Evolutionary conservation across 2,329 filamentous ascomycete species (phyloP).

Genomic region (Fusarium sp.): DNA sequence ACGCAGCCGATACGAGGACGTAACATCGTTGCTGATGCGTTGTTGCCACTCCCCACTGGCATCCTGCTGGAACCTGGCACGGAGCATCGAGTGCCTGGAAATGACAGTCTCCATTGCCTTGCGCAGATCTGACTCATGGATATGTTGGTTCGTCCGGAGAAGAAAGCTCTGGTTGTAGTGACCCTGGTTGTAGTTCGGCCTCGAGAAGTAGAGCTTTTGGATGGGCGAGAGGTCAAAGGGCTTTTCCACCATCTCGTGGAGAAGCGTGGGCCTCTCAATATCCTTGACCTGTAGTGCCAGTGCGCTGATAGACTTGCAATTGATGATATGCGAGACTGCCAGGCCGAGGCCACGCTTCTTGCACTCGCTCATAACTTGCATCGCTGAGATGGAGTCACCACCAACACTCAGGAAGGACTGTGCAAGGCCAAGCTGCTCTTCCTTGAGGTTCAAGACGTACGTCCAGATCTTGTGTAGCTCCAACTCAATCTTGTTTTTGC

Average conservation of each 20-base stretch:
- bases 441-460: conserved; percentile 34
- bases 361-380: conserved; percentile 54
- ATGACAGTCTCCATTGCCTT: conserved; percentile 23
- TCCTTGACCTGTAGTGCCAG: conserved; percentile 26
- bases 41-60: conserved; percentile 14
- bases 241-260: background rate
- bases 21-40: conserved; percentile 9
- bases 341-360: conserved; percentile 45
- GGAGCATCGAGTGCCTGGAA: conserved; percentile 34
- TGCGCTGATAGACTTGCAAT: conserved; percentile 41
- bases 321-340: conserved; percentile 46
- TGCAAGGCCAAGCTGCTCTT: conserved; percentile 30
- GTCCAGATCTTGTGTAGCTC: conserved; percentile 35
- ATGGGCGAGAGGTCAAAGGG: conserved; percentile 34
- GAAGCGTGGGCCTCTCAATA: conserved; percentile 3
- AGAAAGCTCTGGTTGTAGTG: conserved; percentile 43
- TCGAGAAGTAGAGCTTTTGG: conserved; percentile 35
- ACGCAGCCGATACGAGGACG: conserved; percentile 24
- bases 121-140: conserved; percentile 1
- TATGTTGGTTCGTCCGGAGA: conserved; percentile 14
- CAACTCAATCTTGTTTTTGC: conserved; percentile 1
- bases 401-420: conserved; percentile 54
- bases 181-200: conserved; percentile 19
- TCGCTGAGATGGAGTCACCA: conserved; percentile 58
- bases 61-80: conserved; percentile 23